Conservation (phyloP, 768 basidiomycete species). For the Leccinum subtestaceum region DNA sequence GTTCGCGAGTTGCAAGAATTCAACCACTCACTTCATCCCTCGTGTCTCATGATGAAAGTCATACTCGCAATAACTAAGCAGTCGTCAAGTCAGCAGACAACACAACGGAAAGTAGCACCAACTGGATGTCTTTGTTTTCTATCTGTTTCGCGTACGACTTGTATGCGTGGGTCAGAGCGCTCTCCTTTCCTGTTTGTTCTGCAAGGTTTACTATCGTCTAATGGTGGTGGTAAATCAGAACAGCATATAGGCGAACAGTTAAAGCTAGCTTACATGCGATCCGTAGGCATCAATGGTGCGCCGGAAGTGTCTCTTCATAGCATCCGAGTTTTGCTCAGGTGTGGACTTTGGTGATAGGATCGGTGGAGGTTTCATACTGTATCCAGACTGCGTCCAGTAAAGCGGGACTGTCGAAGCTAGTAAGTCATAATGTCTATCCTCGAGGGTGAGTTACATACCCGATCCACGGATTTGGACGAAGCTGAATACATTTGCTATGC, state of each 20-base stretch:
- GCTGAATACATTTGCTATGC: conserved; percentile 73
- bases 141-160: conserved; percentile 62
- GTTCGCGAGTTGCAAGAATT: not conserved
- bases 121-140: conserved; percentile 56
- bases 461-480: conserved; percentile 93
- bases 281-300: conserved; percentile 69
- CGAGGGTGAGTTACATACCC: conserved; percentile 42
- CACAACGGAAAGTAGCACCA: conserved; percentile 19
- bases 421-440: not conserved
- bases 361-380: conserved; percentile 86
- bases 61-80: conserved; percentile 68
- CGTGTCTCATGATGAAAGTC: conserved; percentile 93
- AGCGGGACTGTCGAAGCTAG: conserved; percentile 63
- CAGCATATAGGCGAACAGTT: not conserved
- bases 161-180: conserved; percentile 73
- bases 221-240: conserved; percentile 3
- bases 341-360: conserved; percentile 72
- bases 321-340: conserved; percentile 64
- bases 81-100: conserved; percentile 1
- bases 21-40: conserved; percentile 79
- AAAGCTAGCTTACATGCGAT: conserved; percentile 54
- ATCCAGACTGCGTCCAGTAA: conserved; percentile 89
- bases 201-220: conserved; percentile 87
- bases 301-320: conserved; percentile 72
- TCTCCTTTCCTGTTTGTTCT: conserved; percentile 89